phyloP scores from a whole-genome alignment of 495 filamentous ascomycete genomes.

The Penicillium arizonense region DNA sequence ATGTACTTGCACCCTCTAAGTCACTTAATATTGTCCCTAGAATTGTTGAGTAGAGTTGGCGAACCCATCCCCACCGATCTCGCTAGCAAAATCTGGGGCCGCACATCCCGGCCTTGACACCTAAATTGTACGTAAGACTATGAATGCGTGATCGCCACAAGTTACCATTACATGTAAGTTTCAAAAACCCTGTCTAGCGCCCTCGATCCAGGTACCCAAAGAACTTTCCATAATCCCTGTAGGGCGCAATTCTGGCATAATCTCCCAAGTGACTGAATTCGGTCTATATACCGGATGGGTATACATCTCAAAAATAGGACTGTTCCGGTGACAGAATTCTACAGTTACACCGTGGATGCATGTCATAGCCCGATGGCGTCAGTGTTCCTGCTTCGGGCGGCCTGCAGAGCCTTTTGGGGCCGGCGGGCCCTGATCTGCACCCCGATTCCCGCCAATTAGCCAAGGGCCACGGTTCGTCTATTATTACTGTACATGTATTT shows the following conservation, averaged over 20 bases:
- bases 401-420: slow-evolving; percentile 25
- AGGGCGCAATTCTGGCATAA: not conserved
- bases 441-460: not conserved
- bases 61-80: slow-evolving; percentile 30
- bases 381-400: slow-evolving; percentile 28
- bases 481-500: no score
- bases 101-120: slow-evolving; percentile 23
- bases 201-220: slow-evolving; percentile 2
- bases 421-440: slow-evolving; percentile 28
- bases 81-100: slow-evolving; percentile 34
- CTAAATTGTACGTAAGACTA: not conserved
- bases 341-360: slow-evolving; percentile 2
- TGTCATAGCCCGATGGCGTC: slow-evolving; percentile 30
- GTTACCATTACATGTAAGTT: not conserved
- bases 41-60: not conserved
- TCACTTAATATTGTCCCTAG: not conserved
- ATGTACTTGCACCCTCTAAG: no score
- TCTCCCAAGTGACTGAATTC: not conserved
- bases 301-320: slow-evolving; percentile 6
- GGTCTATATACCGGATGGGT: not conserved
- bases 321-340: no score
- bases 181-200: slow-evolving; percentile 10
- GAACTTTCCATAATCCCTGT: slow-evolving; percentile 29
- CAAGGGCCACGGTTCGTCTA: not conserved
- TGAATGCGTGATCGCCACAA: no score